Base-by-base conservation (phyloP, 169 alveolate genomes). In the Miamiensis avidus region DNA sequence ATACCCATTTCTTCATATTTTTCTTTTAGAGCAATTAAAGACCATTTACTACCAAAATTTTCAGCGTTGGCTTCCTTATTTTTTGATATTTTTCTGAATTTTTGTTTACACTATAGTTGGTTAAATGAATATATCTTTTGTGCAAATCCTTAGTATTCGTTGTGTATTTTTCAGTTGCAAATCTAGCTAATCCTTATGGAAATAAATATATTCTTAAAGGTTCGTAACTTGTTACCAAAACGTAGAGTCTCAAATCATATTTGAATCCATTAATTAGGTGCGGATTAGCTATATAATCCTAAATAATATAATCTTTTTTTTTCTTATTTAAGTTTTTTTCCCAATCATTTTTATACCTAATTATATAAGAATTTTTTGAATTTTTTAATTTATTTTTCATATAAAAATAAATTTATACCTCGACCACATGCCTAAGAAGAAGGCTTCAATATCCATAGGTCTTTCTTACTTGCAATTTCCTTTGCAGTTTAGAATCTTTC, bases 1-100 rank as follows among this genome's bases (percentile, higher is more conserved):
- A 91, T 89, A 26, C 93, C 92, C 84, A 84, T 72, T 76, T 91
- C 86, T 65, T 72, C 79, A 75, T 92, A 82, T 83, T 89, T 76
- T 76, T 92, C 84, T 83, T 94, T 91, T 75, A 93, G 89, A 25
- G 96, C 97, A 0, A 83, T 65, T 26, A 94, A 65, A 73, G 96
- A 92, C 97, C 97, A 94, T 87, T 96, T 96, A 75, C 89, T 78
- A 29, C 96, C 94, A 75, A 88, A 84, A 73, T 92, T 96, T 82
- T 94, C 97, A 29, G 83, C 0, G 64, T 85, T 49, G 87, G 81
- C 65, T 92, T 89, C 31, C 81, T 82, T 65, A 89, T 91, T 74
- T 82, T 91, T 26, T 89, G 90, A 82, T 85, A 91, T 75, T 91
- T 91, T 15, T 92, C 87, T n/a, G 91, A 84, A 65, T 74, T 49